Percentiles rank a stretch among this genome's conserved stretches.
phyloP scores from a whole-genome alignment of 306 rosid species.

The Boehmeria nivea region DNA sequence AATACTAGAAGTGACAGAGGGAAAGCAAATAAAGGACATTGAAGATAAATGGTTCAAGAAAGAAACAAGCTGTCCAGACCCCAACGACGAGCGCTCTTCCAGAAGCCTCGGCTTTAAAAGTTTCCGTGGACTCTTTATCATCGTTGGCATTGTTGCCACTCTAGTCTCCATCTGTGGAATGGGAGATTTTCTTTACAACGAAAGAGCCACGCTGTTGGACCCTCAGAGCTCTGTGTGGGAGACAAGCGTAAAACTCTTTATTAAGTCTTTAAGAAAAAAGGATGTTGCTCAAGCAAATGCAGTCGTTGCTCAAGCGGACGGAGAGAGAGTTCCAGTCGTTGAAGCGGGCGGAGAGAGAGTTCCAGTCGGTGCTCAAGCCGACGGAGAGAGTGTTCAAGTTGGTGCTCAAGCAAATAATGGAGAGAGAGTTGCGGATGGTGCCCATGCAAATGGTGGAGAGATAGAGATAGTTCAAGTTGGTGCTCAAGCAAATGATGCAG shows the following conservation, averaged over 20 bases:
- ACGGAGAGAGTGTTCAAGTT: too few species aligned
- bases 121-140: slow-evolving; percentile 34
- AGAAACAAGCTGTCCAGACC: slow-evolving; percentile 4
- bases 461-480: too few species aligned
- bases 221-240: slow-evolving; percentile 18
- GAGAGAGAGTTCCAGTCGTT: too few species aligned
- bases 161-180: not conserved
- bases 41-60: slow-evolving; percentile 36
- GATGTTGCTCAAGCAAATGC: too few species aligned
- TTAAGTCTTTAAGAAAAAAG: too few species aligned
- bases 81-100: slow-evolving; percentile 2
- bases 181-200: not conserved
- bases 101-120: slow-evolving; percentile 25
- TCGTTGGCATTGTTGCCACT: slow-evolving; percentile 1
- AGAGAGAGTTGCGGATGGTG: too few species aligned
- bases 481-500: too few species aligned
- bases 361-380: too few species aligned
- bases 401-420: too few species aligned
- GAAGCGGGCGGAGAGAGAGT: too few species aligned
- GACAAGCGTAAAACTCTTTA: not conserved
- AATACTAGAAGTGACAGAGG: slow-evolving; percentile 45
- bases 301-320: too few species aligned
- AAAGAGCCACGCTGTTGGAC: not conserved
- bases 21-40: slow-evolving; percentile 37
- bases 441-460: too few species aligned